A percentile compares a stretch with the other conserved stretches of the same genome.
These are phyloP conservation scores for Zygotorulaspora sp. DNA, from an alignment of 805 yeast species.

Conservation along the genomic window DNA sequence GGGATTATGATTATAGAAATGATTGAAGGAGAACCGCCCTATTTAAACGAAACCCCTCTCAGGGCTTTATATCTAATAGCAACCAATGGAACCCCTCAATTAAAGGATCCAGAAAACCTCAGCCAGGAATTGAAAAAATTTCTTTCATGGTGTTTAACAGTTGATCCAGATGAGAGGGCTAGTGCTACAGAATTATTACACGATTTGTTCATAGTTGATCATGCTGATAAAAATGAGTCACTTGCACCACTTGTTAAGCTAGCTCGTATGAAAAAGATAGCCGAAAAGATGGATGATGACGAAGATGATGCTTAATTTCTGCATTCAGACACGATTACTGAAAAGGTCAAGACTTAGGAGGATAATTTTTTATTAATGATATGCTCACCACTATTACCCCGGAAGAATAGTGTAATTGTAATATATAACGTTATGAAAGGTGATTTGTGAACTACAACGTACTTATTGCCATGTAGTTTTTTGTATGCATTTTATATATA, in stretches of 20 bases:
- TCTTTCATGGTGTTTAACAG: constrained; percentile 73
- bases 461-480: too few relatives aligned
- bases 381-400: too few relatives aligned
- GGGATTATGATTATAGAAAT: constrained; percentile 98
- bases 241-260: constrained; percentile 71
- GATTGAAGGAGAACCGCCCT: constrained; percentile 99
- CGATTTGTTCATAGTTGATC: constrained; percentile 57
- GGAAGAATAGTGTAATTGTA: constrained; percentile 8
- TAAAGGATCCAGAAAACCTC: constrained; percentile 81
- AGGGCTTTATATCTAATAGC: constrained; percentile 92
- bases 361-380: too few relatives aligned
- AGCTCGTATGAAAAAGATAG: constrained; percentile 62
- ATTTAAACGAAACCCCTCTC: constrained; percentile 90
- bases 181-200: constrained; percentile 67
- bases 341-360: too few relatives aligned
- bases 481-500: not conserved
- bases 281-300: constrained; percentile 36
- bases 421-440: constrained; percentile 3
- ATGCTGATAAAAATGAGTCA: constrained; percentile 54
- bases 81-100: constrained; percentile 91
- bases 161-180: constrained; percentile 75
- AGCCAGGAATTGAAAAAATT: constrained; percentile 63
- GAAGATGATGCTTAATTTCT: constrained; percentile 21
- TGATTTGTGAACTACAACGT: not conserved
- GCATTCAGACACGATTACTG: too few relatives aligned